These are phyloP conservation scores for Tuber microsphaerosporum DNA, from an alignment of 495 filamentous ascomycete species.

Conservation along the genomic window DNA sequence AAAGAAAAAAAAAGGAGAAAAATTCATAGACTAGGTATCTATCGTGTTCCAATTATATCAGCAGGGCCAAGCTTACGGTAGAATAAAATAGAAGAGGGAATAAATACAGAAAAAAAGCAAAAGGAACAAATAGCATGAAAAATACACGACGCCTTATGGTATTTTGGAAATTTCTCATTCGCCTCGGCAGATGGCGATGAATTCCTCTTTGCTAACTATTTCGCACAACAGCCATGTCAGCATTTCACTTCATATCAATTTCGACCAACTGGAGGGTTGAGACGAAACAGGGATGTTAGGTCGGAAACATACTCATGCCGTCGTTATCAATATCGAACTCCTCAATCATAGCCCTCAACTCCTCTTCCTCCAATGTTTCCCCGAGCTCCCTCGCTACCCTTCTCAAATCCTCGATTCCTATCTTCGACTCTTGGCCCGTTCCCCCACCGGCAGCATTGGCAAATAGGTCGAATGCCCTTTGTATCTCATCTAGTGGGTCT, in stretches of 20 bases:
- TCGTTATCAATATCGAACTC: slow-evolving; percentile 96
- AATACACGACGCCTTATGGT: slow-evolving; percentile 46
- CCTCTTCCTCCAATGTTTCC: slow-evolving; percentile 85
- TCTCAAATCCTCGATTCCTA: slow-evolving; percentile 75
- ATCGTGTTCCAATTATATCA: slow-evolving; percentile 5
- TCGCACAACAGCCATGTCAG: slow-evolving; percentile 1
- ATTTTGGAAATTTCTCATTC: slow-evolving; percentile 28
- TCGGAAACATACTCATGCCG: slow-evolving; percentile 49
- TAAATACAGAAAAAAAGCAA: slow-evolving; percentile 41
- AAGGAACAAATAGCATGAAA: slow-evolving; percentile 49
- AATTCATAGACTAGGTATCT: neutral
- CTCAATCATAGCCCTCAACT: slow-evolving; percentile 91
- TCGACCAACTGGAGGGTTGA: neutral
- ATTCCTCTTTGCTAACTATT: slow-evolving; percentile 78
- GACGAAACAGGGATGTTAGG: neutral
- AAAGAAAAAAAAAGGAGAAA: neutral
- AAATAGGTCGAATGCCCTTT: slow-evolving; percentile 85
- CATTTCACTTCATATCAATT: neutral
- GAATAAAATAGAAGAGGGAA: neutral
- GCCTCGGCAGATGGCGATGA: slow-evolving; percentile 64
- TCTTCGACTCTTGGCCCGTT: slow-evolving; percentile 45
- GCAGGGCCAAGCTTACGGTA: slow-evolving; percentile 1
- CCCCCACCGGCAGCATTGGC: slow-evolving; percentile 52
- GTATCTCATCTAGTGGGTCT: slow-evolving; percentile 84
- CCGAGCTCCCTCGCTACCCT: slow-evolving; percentile 85